These are phyloP conservation scores for Lasiodiplodia gonubiensis DNA, from an alignment of 2,329 filamentous ascomycete species.

Conservation along the genomic window DNA sequence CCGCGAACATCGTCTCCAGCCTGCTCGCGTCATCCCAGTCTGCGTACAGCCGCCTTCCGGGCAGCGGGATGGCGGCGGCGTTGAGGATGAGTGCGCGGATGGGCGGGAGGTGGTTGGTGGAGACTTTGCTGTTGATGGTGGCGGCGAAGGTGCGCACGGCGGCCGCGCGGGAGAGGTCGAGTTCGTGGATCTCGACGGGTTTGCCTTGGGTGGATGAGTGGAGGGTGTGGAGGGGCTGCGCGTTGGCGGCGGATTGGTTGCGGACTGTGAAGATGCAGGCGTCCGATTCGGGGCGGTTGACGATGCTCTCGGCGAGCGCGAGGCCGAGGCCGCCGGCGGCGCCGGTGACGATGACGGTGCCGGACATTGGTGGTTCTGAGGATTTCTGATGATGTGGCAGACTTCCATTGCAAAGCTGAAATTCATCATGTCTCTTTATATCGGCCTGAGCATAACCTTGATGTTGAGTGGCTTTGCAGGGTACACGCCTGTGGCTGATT, in stretches of 20 bases:
- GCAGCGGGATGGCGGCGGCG: slow-evolving; percentile 31
- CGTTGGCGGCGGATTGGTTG: neutral
- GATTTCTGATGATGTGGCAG: too few species aligned
- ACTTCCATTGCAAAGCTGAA: too few species aligned
- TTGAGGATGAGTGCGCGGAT: slow-evolving; percentile 50
- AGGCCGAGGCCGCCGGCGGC: slow-evolving; percentile 28
- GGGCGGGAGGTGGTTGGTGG: slow-evolving; percentile 44
- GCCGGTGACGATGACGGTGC: slow-evolving; percentile 26
- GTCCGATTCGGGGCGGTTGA: neutral
- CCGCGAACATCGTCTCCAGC: slow-evolving; percentile 33
- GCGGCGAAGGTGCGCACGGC: slow-evolving; percentile 31
- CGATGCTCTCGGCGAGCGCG: slow-evolving; percentile 16
- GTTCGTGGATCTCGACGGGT: neutral
- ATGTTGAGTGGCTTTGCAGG: too few species aligned
- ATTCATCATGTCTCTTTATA: too few species aligned
- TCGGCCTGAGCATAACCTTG: too few species aligned
- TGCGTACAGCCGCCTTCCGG: neutral
- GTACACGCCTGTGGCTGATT: too few species aligned
- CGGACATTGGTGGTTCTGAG: neutral
- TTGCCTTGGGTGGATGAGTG: neutral
- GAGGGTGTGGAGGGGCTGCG: neutral
- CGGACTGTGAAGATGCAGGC: slow-evolving; percentile 20
- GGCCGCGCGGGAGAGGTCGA: slow-evolving; percentile 31
- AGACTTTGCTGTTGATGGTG: slow-evolving; percentile 32
- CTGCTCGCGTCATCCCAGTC: slow-evolving; percentile 30